Conservation (phyloP, 148 eudicot genomes). For the Vaccinium macrocarpon region DNA sequence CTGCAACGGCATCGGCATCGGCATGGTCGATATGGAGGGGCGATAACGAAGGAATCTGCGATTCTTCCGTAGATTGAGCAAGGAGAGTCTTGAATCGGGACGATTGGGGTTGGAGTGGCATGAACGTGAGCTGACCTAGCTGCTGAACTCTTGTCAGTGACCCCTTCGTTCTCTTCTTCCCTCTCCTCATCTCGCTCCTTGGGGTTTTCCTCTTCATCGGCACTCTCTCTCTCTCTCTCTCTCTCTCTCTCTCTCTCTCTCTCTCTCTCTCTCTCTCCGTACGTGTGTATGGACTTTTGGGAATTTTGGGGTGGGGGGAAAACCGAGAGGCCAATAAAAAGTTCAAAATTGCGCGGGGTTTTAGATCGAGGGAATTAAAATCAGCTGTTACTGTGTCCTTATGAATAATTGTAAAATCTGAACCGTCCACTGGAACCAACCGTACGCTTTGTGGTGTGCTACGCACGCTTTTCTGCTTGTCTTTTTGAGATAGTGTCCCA, state of each 20-base stretch:
- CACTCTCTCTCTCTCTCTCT: neutral
- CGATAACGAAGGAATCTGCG: slow-evolving; percentile 20
- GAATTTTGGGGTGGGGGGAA: neutral
- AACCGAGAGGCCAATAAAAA: neutral
- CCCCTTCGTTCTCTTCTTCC: slow-evolving; percentile 25
- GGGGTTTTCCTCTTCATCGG: slow-evolving; percentile 34
- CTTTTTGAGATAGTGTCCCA: neutral
- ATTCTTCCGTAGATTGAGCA: slow-evolving; percentile 15
- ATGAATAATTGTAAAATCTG: neutral
- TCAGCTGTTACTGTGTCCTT: neutral
- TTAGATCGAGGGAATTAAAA: neutral
- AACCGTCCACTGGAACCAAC: neutral
- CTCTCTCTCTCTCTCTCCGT: neutral
- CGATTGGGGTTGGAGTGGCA: slow-evolving; percentile 18
- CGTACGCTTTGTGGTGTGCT: neutral
- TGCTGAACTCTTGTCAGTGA: slow-evolving; percentile 37
- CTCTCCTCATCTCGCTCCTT: slow-evolving; percentile 22
- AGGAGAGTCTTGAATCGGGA: slow-evolving; percentile 30
- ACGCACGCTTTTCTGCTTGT: neutral
- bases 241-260: slow-evolving; percentile 6
- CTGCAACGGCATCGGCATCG: slow-evolving; percentile 17
- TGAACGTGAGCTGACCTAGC: slow-evolving; percentile 39
- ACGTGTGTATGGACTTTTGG: neutral
- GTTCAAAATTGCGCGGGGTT: slow-evolving; percentile 6
- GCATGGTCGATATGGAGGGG: slow-evolving; percentile 17